A percentile compares a stretch with the other conserved stretches of the same genome.
Conservation (phyloP, 1,284 basidiomycete genomes). For the Macrocybe sp. region DNA sequence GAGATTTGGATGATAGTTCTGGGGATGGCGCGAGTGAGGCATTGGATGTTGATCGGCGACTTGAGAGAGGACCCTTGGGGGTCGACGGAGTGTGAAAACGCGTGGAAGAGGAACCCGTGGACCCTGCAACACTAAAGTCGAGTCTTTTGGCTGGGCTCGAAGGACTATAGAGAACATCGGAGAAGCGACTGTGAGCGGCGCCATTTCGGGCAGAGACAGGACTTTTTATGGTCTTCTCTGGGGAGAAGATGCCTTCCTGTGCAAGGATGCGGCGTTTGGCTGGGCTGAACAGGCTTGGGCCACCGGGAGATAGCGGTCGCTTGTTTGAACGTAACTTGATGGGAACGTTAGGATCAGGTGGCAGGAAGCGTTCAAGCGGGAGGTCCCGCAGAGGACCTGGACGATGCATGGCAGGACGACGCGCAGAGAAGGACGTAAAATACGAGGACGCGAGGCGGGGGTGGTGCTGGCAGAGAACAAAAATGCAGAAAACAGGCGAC, state of each 20-base stretch:
- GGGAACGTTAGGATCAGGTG: constrained; percentile 22
- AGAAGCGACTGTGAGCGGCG: constrained; percentile 26
- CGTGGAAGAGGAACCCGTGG: no score
- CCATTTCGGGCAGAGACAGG: constrained; percentile 23
- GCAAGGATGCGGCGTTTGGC: constrained; percentile 66
- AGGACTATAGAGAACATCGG: constrained; percentile 29
- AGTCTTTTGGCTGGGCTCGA: constrained; percentile 45
- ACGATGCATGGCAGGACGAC: constrained; percentile 26
- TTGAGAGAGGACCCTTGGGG: no score
- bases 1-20: constrained; percentile 12
- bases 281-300: constrained; percentile 46
- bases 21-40: constrained; percentile 18
- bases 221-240: constrained; percentile 29
- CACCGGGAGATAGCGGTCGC: constrained; percentile 44
- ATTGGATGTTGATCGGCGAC: no score
- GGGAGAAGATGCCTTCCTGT: constrained; percentile 45
- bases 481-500: background rate
- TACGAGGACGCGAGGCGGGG: constrained; percentile 11
- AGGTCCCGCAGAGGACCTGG: constrained; percentile 52
- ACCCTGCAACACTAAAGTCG: constrained; percentile 35
- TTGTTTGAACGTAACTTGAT: constrained; percentile 20
- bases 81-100: no score
- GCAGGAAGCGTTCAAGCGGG: constrained; percentile 50
- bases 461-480: constrained; percentile 11
- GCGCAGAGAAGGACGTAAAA: constrained; percentile 16